phyloP scores from a whole-genome alignment of 371 early-diverging fungal genomes.

The Coemansia sp. region DNA sequence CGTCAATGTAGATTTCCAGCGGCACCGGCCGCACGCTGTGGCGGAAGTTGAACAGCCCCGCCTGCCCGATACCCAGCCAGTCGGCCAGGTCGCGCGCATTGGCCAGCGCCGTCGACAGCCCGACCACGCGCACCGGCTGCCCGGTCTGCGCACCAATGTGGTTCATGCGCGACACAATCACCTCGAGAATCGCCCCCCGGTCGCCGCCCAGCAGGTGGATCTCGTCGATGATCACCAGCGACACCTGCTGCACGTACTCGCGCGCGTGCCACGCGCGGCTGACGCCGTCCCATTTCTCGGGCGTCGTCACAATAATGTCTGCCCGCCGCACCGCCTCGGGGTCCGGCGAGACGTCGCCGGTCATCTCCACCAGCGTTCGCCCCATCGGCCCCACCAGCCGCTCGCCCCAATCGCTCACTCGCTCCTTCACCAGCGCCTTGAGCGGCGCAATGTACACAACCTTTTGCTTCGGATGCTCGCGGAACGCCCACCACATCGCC shows the following conservation, averaged over 20 bases:
- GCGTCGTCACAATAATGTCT: conserved; percentile 96
- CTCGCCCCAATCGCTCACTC: conserved; percentile 86
- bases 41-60: conserved; percentile 90
- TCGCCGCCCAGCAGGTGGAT: conserved; percentile 98
- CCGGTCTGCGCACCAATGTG: conserved; percentile 76
- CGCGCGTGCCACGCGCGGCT: conserved; percentile 89
- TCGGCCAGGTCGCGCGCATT: conserved; percentile 95
- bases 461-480: conserved; percentile 73
- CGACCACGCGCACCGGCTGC: conserved; percentile 88
- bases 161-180: conserved; percentile 97
- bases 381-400: conserved; percentile 78
- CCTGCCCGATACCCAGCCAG: conserved; percentile 83
- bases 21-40: conserved; percentile 96
- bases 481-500: conserved; percentile 89
- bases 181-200: conserved; percentile 97
- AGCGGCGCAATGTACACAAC: conserved; percentile 99
- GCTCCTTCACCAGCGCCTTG: conserved; percentile 98
- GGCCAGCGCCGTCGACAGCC: conserved; percentile 97
- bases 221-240: conserved; percentile 97
- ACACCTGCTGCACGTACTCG: conserved; percentile 78
- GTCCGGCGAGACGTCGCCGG: conserved; percentile 96
- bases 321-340: conserved; percentile 79
- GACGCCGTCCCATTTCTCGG: conserved; percentile 99
- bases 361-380: conserved; percentile 85
- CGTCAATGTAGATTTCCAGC: conserved; percentile 93